A percentile compares a stretch with the other conserved stretches of the same genome.
Evolutionary conservation across 495 filamentous ascomycete species (phyloP).

Genomic region (Neohortaea acidophila): DNA sequence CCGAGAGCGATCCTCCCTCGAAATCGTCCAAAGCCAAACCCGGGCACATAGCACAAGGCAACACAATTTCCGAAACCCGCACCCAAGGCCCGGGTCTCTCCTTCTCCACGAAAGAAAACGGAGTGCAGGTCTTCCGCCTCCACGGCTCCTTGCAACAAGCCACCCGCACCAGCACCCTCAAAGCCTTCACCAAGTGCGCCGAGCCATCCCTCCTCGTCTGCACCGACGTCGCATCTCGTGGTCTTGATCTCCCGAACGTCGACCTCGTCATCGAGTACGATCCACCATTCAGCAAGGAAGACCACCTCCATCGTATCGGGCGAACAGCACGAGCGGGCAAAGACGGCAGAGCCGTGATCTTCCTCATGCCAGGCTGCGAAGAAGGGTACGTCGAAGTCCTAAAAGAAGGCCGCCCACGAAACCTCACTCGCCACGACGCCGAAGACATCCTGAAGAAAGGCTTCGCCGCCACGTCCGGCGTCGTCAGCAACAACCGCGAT

Average conservation of each 20-base stretch:
- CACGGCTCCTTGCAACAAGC: constrained; percentile 88
- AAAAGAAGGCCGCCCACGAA: constrained; percentile 41
- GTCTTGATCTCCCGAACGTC: constrained; percentile 84
- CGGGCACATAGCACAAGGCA: constrained; percentile 18
- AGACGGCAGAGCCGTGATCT: constrained; percentile 72
- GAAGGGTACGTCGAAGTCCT: constrained; percentile 76
- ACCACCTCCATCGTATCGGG: constrained; percentile 87
- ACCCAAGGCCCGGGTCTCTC: constrained; percentile 17
- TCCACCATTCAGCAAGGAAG: constrained; percentile 74
- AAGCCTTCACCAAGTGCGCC: constrained; percentile 47
- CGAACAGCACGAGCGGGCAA: constrained; percentile 87
- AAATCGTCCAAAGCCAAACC: constrained; percentile 25
- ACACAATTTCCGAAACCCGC: constrained; percentile 17
- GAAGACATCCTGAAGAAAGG: constrained; percentile 48
- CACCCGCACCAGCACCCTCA: constrained; percentile 68
- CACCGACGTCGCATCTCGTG: constrained; percentile 88
- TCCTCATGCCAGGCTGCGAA: constrained; percentile 78
- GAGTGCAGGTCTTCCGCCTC: constrained; percentile 62
- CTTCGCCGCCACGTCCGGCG: constrained; percentile 30
- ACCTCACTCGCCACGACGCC: constrained; percentile 39
- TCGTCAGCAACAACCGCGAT: constrained; percentile 25
- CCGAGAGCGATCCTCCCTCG: constrained; percentile 3
- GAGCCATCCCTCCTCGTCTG: constrained; percentile 70
- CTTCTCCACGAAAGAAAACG: constrained; percentile 16
- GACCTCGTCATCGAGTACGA: constrained; percentile 92